Evolutionary conservation across 495 filamentous ascomycete genomes (phyloP), one percentile per base, ranked within the genome.

Genomic region (Oidiodendron maius): DNA sequence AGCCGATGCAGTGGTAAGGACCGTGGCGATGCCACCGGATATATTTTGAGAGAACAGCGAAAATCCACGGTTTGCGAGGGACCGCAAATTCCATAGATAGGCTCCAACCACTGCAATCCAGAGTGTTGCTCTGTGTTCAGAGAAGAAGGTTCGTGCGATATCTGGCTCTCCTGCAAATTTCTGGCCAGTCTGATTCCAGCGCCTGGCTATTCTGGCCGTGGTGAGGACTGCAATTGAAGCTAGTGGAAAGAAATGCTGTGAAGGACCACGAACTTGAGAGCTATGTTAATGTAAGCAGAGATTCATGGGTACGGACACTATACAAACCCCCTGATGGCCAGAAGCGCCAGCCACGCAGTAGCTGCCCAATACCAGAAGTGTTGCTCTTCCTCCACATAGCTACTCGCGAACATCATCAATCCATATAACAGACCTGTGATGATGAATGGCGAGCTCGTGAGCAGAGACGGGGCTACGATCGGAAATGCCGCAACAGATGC

Each of bases 311-410:
- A n/a, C n/a, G n/a, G n/a, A n/a, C n/a, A 3, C 8, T 15, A 18
- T 20, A 52, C 54, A 26, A 62, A 62, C 40, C 64, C 71, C 63
- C 74, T 83, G 26, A 83, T 55, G 46, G 75, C 74, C 1, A 94
- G 67, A 51, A 78, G 76, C 37, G 76, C 66, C 35, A 87, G 67
- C 90, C 90, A 99, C 2, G 76, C 83, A 0, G 86, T 82, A 11
- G 84, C 79, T 15, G 78, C 61, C 90, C 91, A 95, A 64, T 97
- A 96, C 93, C 93, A 99, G 64, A 95, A 96, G 52, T 96, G 85
- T 20, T 97, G 93, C 61, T 99, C 93, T 64, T 99, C 93, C 61
- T 99, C 93, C 20, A 99, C 88, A 60, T 89, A 97, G 61, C 90
- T 96, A 63, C 87, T 95, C 23, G 91, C 90, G 66, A 97, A 97